These are phyloP conservation scores for Trichoderma cornu-damae DNA, from an alignment of 2,329 filamentous ascomycete genomes.

Conservation along the genomic window DNA sequence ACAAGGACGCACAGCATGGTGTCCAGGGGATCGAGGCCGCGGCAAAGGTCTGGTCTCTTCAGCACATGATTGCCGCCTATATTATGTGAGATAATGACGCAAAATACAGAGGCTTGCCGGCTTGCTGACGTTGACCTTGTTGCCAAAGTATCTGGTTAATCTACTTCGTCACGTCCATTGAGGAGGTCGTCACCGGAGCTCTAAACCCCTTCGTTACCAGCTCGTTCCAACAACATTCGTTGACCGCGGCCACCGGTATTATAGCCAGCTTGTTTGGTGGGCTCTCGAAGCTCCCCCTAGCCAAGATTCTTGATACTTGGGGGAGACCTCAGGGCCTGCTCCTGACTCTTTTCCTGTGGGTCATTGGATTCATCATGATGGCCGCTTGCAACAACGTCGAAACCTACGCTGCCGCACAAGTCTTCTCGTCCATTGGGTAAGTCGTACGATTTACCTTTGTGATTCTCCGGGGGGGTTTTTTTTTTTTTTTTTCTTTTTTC, in stretches of 20 bases:
- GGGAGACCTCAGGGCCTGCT: slow-evolving; percentile 60
- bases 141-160: slow-evolving; percentile 37
- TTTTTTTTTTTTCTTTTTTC: background rate
- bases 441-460: slow-evolving; percentile 25
- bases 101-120: background rate
- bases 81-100: slow-evolving; percentile 32
- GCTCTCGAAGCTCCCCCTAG: slow-evolving; percentile 59
- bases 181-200: slow-evolving; percentile 36
- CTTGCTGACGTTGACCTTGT: background rate
- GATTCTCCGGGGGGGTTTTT: background rate
- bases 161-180: slow-evolving; percentile 36
- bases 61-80: slow-evolving; percentile 40
- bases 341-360: slow-evolving; percentile 47
- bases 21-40: slow-evolving; percentile 45
- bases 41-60: slow-evolving; percentile 35
- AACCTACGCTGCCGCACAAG: slow-evolving; percentile 58
- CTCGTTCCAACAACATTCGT: slow-evolving; percentile 48
- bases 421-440: slow-evolving; percentile 61
- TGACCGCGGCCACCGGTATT: slow-evolving; percentile 50
- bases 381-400: slow-evolving; percentile 56
- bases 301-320: slow-evolving; percentile 63
- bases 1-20: slow-evolving; percentile 37
- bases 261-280: slow-evolving; percentile 52
- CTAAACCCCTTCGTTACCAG: slow-evolving; percentile 47
- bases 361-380: slow-evolving; percentile 57